phyloP scores from a whole-genome alignment of 306 rosid genomes.

The Phaseolus lunatus region DNA sequence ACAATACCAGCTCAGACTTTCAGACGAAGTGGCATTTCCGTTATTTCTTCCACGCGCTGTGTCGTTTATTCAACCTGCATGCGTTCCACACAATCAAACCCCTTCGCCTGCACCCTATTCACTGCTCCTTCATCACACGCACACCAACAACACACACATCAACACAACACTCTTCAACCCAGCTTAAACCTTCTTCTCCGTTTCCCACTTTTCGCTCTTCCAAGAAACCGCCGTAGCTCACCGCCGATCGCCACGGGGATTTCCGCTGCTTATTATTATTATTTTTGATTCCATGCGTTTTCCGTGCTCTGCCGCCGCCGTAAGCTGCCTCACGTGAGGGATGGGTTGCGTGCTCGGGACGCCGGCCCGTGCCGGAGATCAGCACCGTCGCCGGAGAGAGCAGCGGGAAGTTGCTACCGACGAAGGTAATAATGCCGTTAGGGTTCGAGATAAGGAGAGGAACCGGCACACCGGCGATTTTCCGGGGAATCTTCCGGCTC shows the following conservation, averaged over 20 bases:
- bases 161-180: no score
- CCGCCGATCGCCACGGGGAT: slow-evolving; percentile 28
- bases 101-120: slow-evolving; percentile 10
- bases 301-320: slow-evolving; percentile 35
- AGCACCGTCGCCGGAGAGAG: slow-evolving; percentile 46
- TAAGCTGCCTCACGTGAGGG: slow-evolving; percentile 50
- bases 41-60: slow-evolving; percentile 40
- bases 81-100: slow-evolving; percentile 36
- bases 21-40: slow-evolving; percentile 62
- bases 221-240: slow-evolving; percentile 26
- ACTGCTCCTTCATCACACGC: slow-evolving; percentile 10
- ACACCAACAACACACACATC: background rate
- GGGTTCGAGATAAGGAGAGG: slow-evolving; percentile 47
- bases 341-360: slow-evolving; percentile 93
- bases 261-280: background rate
- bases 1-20: slow-evolving; percentile 49
- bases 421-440: slow-evolving; percentile 43
- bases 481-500: slow-evolving; percentile 44
- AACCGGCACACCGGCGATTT: slow-evolving; percentile 59
- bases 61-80: slow-evolving; percentile 41
- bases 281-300: slow-evolving; percentile 51
- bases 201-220: background rate
- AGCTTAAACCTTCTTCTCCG: slow-evolving; percentile 21
- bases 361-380: slow-evolving; percentile 44
- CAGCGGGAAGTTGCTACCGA: slow-evolving; percentile 37